Conservation (phyloP, 192 early-diverging fungal genomes). For the Rhizophagus clarus region DNA sequence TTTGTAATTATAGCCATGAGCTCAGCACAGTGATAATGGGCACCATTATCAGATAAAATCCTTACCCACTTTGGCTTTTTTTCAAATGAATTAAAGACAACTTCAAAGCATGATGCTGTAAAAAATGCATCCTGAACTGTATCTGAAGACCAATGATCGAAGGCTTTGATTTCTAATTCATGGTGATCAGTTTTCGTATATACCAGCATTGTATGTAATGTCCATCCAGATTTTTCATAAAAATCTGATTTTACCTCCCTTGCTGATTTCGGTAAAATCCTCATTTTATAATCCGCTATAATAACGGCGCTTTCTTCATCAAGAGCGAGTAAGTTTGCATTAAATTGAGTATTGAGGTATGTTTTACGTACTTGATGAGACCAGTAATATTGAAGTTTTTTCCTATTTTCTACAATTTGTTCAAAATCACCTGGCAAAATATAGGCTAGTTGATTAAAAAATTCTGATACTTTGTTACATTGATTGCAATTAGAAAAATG, state of each 20-base stretch:
- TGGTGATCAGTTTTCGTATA: not conserved
- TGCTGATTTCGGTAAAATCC: slow-evolving; percentile 6
- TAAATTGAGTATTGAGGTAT: slow-evolving; percentile 14
- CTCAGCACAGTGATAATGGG: not conserved
- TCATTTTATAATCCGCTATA: slow-evolving; percentile 15
- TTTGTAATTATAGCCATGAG: not conserved
- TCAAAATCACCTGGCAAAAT: not conserved
- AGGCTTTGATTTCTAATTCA: not conserved
- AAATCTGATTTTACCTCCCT: not conserved
- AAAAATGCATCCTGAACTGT: slow-evolving; percentile 7
- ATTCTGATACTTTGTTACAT: not conserved
- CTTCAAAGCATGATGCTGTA: not conserved
- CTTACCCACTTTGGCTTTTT: not conserved
- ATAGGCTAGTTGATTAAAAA: not conserved
- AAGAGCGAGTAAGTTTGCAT: not conserved
- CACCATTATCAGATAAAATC: not conserved
- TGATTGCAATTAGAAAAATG: not conserved
- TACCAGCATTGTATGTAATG: not conserved
- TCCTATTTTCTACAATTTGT: not conserved
- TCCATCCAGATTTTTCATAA: not conserved
- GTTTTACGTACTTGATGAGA: not conserved
- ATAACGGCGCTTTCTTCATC: slow-evolving; percentile 3
- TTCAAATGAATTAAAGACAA: not conserved
- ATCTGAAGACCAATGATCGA: not conserved
- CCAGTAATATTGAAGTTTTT: slow-evolving; percentile 14